These are phyloP conservation scores for Aspergillus calidoustus DNA, from an alignment of 2,329 filamentous ascomycete genomes.

Conservation along the genomic window DNA sequence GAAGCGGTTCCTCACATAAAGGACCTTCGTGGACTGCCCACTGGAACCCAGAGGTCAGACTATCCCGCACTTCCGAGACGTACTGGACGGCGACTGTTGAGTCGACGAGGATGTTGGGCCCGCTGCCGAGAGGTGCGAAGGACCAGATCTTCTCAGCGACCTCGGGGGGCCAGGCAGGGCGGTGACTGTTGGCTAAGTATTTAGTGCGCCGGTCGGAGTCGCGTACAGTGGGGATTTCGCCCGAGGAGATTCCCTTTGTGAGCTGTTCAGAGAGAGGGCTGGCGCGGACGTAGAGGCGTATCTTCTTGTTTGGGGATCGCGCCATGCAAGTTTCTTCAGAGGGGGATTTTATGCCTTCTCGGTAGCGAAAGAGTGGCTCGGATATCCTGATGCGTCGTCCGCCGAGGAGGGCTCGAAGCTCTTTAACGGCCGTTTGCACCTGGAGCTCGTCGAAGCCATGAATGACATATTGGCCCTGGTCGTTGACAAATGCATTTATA, in stretches of 20 bases:
- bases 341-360: not conserved
- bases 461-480: not conserved
- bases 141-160: not conserved
- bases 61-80: not conserved
- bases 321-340: not conserved
- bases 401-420: not conserved
- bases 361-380: not conserved
- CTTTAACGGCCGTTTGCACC: not conserved
- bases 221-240: not conserved
- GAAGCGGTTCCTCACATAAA: not conserved
- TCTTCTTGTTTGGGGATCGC: not conserved
- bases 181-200: not conserved
- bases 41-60: not conserved
- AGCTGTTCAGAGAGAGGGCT: not conserved
- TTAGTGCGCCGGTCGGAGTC: too few species aligned
- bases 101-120: not conserved
- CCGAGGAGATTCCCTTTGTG: not conserved
- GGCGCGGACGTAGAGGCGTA: not conserved
- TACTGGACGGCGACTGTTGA: not conserved
- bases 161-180: not conserved
- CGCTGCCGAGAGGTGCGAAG: not conserved
- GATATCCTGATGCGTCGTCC: not conserved
- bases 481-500: not conserved
- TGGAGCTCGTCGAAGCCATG: not conserved
- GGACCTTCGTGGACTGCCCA: not conserved